Evolutionary conservation across 139 green algal species (phyloP), one percentile per base, ranked within the genome.

Genomic region (Chlamydomonas sp.): DNA sequence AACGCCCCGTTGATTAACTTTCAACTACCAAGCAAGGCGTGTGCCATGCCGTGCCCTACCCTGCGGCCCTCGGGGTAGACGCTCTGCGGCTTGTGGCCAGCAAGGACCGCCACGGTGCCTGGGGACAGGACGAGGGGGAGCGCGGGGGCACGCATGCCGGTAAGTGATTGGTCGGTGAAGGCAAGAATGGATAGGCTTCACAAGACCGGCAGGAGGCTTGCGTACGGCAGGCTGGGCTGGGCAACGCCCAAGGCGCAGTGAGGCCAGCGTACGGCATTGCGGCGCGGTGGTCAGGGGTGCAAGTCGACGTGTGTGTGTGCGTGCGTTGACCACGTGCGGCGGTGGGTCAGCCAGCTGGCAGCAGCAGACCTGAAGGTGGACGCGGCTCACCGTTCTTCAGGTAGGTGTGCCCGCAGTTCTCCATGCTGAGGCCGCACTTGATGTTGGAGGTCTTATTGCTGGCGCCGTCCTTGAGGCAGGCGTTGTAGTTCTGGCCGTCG

Each of bases 21-120:
- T 69, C 9, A 69, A 9, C 10, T 12, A 9, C 64, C 9, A 9
- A 69, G 8, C 64, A 16, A 9, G 10, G 8, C 64, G 14, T 12
- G 14, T 74, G 68, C 15, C 6, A 12, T 5, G 68, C 68, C 14
- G 10, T n/a, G 15, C 14, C 68, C 18, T 31, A 85, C 80, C 61
- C 59, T 4, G 76, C 85, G 85, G 60, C 85, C 85, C 57, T 89
- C 85, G 2, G 14, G 3, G 60, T 85, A 89, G 12, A 20, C 60
- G 85, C 66, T 79, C 58, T 89, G 85, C 4, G 85, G 85, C 77
- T 89, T 89, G 85, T 89, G 85, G 58, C 85, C 85, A 0, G 77
- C 85, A 5, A 89, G 85, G 77, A 89, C 49, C 1, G 85, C 85
- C 9, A 89, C 77, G 18, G 78, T 84, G 77, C 76, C 83, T 88